Evolutionary conservation across 106 monocot genomes (phyloP).

Genomic region (Allium sativum): DNA sequence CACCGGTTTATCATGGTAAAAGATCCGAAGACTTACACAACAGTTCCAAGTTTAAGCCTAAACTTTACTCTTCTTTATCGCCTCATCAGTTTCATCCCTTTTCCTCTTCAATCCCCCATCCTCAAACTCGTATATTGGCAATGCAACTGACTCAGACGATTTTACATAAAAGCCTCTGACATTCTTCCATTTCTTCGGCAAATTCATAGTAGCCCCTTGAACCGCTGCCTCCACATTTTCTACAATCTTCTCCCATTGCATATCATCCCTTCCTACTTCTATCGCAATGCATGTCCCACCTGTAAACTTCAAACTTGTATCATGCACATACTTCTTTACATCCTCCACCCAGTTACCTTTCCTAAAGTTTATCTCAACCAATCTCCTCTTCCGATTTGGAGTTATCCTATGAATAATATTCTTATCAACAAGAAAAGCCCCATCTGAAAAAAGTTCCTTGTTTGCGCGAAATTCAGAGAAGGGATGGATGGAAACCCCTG

Average conservation of each 20-base stretch:
- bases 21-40: no score
- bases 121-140: constrained; percentile 8
- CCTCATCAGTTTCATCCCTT: neutral
- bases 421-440: neutral
- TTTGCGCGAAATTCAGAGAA: neutral
- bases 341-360: neutral
- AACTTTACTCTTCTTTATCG: no score
- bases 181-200: constrained; percentile 9
- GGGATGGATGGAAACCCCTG: no score
- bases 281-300: constrained; percentile 2
- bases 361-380: neutral
- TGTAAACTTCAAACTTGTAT: neutral
- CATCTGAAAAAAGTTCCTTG: neutral
- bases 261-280: constrained; percentile 1
- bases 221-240: constrained; percentile 7
- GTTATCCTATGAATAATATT: neutral
- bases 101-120: neutral
- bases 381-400: neutral
- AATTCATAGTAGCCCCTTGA: neutral
- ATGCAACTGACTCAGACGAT: constrained; percentile 9
- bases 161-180: constrained; percentile 4
- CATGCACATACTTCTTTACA: neutral
- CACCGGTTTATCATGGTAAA: no score
- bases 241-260: constrained; percentile 1
- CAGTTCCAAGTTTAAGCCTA: no score